Conservation (phyloP, 179 eudicot species). For the Beta macrorhiza region DNA sequence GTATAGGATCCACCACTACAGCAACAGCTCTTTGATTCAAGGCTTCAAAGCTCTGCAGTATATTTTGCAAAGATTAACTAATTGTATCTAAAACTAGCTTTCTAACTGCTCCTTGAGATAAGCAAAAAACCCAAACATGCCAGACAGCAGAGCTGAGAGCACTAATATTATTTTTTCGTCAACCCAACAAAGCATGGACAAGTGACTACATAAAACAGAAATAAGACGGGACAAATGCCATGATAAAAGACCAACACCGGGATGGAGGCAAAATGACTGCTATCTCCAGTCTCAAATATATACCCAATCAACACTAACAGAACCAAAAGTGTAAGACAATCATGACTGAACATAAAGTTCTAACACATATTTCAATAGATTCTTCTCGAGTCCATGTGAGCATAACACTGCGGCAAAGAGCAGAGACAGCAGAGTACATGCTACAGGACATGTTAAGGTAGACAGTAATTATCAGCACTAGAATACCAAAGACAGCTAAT, state of each 20-base stretch:
- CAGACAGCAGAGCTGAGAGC: neutral
- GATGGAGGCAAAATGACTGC: neutral
- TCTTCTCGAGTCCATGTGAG: neutral
- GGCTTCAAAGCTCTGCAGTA: constrained; percentile 87
- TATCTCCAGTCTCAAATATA: neutral
- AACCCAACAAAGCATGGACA: neutral
- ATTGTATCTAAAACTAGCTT: neutral
- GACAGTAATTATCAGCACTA: neutral
- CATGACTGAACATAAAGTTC: neutral
- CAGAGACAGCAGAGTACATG: neutral
- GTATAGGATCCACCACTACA: constrained; percentile 95
- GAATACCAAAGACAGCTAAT: neutral
- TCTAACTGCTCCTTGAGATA: neutral
- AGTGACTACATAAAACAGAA: neutral
- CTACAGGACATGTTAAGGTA: neutral
- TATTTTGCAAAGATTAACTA: neutral
- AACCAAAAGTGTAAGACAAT: neutral
- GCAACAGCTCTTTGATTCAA: constrained; percentile 91
- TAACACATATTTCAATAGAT: neutral
- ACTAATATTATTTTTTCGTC: neutral
- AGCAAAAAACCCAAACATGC: neutral
- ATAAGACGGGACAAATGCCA: neutral
- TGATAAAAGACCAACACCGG: neutral
- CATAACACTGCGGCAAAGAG: neutral
- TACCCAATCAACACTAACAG: neutral